A percentile compares a stretch with the other conserved stretches of the same genome.
phyloP scores from a whole-genome alignment of 225 moss, liverwort and hornwort species.

The Marchantia polymorpha region DNA sequence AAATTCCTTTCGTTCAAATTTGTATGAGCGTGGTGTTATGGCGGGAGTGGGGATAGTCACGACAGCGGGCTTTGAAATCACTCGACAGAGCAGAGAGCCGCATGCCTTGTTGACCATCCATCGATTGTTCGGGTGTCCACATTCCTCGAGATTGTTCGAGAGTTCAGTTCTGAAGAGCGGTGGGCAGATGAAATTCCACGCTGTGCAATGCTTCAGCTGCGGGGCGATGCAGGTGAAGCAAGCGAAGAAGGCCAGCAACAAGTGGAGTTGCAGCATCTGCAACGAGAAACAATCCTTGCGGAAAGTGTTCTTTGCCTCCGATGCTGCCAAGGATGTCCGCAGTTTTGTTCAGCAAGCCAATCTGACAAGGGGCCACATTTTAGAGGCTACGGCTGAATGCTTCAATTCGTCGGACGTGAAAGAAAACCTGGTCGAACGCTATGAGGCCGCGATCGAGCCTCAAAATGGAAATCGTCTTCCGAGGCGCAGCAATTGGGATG shows the following conservation, averaged over 20 bases:
- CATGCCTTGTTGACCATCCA: too few relatives aligned
- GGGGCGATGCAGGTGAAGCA: constrained; percentile 38
- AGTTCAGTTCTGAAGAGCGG: too few relatives aligned
- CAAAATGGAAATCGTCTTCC: neutral
- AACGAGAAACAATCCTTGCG: constrained; percentile 44
- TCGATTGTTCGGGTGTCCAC: too few relatives aligned
- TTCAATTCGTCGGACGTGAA: neutral
- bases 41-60: too few relatives aligned
- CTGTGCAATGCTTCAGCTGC: constrained; percentile 19
- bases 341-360: constrained; percentile 41
- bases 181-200: constrained; percentile 14
- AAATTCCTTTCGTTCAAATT: too few relatives aligned
- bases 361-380: constrained; percentile 27
- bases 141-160: too few relatives aligned
- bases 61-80: too few relatives aligned
- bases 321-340: constrained; percentile 41
- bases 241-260: constrained; percentile 26
- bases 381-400: constrained; percentile 7
- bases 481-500: neutral
- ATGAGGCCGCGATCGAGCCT: neutral
- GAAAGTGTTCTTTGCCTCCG: constrained; percentile 33
- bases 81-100: too few relatives aligned
- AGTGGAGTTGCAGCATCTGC: constrained; percentile 42
- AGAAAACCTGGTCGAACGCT: neutral
- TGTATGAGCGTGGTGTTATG: too few relatives aligned